A percentile compares a stretch with the other conserved stretches of the same genome.
Evolutionary conservation across 2,329 filamentous ascomycete species (phyloP).

Genomic region (Phaeophleospora eucalypticola): DNA sequence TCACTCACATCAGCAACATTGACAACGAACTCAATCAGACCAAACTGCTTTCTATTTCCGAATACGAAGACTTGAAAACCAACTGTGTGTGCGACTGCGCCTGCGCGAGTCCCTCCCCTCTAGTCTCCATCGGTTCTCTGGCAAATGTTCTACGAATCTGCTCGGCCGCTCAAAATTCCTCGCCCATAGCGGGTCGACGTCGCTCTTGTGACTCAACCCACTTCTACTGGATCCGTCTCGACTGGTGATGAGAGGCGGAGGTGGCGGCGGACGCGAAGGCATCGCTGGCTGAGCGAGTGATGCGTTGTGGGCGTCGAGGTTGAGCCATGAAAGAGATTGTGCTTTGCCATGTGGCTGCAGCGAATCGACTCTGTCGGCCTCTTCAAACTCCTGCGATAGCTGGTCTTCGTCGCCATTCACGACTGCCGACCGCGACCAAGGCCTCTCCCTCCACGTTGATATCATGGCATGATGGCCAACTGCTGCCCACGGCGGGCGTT

Average conservation of each 20-base stretch:
- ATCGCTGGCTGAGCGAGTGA: not conserved
- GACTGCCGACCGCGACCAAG: not conserved
- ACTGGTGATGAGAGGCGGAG: not conserved
- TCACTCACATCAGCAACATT: not conserved
- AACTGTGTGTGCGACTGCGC: not conserved
- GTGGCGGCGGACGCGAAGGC: not conserved
- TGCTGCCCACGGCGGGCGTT: not conserved
- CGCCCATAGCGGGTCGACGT: not conserved
- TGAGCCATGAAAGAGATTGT: not conserved
- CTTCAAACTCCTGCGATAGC: not conserved
- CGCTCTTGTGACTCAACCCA: not conserved
- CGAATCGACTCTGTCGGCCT: not conserved
- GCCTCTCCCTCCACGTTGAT: not conserved
- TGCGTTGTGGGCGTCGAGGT: not conserved
- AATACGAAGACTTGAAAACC: not conserved
- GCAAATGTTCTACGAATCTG: constrained; percentile 2
- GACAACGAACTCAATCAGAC: not conserved
- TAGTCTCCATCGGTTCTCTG: not conserved
- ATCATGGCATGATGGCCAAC: constrained; percentile 3
- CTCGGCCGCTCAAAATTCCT: not conserved
- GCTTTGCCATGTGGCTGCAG: not conserved
- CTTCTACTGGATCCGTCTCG: not conserved
- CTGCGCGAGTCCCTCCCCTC: not conserved
- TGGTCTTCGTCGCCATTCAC: not conserved
- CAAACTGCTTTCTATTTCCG: no score